These are phyloP conservation scores for Saturnispora quitensis DNA, from an alignment of 805 yeast species.

Conservation along the genomic window DNA sequence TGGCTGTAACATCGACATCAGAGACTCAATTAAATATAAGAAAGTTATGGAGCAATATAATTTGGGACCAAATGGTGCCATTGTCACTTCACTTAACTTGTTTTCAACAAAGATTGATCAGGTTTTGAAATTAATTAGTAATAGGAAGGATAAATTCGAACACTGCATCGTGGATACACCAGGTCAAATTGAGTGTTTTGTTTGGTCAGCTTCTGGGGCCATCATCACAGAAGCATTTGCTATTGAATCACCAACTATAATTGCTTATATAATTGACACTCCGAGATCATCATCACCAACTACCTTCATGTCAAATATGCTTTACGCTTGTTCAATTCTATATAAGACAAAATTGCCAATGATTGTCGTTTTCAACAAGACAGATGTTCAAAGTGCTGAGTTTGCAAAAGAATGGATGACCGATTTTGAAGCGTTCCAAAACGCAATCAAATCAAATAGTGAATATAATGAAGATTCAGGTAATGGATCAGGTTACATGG, in stretches of 20 bases:
- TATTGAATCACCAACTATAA: slow-evolving; percentile 87
- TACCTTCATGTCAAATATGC: slow-evolving; percentile 96
- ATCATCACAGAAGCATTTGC: slow-evolving; percentile 96
- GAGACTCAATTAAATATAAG: slow-evolving; percentile 92
- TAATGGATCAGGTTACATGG: slow-evolving; percentile 80
- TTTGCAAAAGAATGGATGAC: slow-evolving; percentile 97
- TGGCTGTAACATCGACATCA: slow-evolving; percentile 87
- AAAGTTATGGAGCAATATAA: slow-evolving; percentile 95
- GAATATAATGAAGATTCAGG: slow-evolving; percentile 31
- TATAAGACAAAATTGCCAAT: slow-evolving; percentile 95
- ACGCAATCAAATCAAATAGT: slow-evolving; percentile 50
- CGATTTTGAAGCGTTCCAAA: slow-evolving; percentile 88
- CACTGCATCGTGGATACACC: slow-evolving; percentile 94
- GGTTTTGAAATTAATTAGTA: slow-evolving; percentile 77
- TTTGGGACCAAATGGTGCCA: slow-evolving; percentile 97
- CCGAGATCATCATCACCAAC: slow-evolving; percentile 93
- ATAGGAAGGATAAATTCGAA: slow-evolving; percentile 43
- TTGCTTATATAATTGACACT: slow-evolving; percentile 94
- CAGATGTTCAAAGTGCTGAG: slow-evolving; percentile 75
- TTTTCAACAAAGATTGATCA: slow-evolving; percentile 96
- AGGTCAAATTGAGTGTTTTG: slow-evolving; percentile 97
- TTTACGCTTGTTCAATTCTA: slow-evolving; percentile 93
- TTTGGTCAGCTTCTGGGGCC: slow-evolving; percentile 97
- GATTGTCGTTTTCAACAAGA: slow-evolving; percentile 93
- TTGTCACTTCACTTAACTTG: slow-evolving; percentile 86